Evolutionary conservation across 176 grass and related monocot genomes (phyloP).

Genomic region (Carex littledalei): DNA sequence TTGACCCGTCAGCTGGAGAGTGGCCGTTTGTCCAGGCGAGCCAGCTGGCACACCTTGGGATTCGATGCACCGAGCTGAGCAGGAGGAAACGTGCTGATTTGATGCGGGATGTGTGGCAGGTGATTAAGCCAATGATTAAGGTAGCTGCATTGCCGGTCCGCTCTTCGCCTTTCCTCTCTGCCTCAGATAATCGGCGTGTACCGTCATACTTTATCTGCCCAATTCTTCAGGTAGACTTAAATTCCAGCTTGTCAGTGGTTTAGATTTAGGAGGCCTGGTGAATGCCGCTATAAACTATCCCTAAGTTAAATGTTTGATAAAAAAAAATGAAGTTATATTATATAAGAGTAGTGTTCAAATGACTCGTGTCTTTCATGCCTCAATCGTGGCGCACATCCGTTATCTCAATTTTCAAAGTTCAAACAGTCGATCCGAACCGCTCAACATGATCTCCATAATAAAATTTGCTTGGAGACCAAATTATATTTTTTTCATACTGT

Average conservation of each 20-base stretch:
- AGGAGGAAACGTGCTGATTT: conserved; percentile 46
- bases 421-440: too few species aligned
- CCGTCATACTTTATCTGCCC: conserved; percentile 72
- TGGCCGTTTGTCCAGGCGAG: conserved; percentile 75
- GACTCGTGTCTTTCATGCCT: too few species aligned
- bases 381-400: too few species aligned
- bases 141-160: conserved; percentile 19
- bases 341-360: too few species aligned
- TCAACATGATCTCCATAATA: too few species aligned
- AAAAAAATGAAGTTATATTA: neutral
- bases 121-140: conserved; percentile 46
- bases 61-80: conserved; percentile 43
- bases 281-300: neutral
- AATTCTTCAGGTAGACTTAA: conserved; percentile 51
- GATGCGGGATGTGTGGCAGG: conserved; percentile 36
- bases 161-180: neutral
- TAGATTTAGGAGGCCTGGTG: neutral
- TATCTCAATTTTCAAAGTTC: too few species aligned
- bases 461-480: too few species aligned
- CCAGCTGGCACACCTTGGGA: conserved; percentile 56
- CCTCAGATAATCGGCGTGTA: conserved; percentile 3
- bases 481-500: too few species aligned
- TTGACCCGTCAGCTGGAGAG: conserved; percentile 52
- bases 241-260: neutral
- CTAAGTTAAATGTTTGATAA: neutral